A percentile compares a stretch with the other conserved stretches of the same genome.
Conservation (phyloP, 1,139 yeast species). For the Arxiozyma slooffiae region DNA sequence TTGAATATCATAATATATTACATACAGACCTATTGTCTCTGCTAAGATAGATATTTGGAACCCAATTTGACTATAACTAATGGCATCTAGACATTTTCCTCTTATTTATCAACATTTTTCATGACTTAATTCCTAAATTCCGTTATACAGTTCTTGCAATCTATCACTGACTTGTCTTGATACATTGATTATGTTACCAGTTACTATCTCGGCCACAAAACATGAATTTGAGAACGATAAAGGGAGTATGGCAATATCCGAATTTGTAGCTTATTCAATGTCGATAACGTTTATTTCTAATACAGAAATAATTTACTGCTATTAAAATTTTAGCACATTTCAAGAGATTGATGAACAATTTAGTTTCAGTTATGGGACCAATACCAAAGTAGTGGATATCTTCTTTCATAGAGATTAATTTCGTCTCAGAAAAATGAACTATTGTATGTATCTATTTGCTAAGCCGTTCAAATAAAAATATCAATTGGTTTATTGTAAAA, state of each 20-base stretch:
- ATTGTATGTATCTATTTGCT: slow-evolving; percentile 92
- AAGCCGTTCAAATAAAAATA: slow-evolving; percentile 80
- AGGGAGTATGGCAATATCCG: slow-evolving; percentile 94
- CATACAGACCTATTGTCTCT: slow-evolving; percentile 97
- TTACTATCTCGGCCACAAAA: slow-evolving; percentile 95
- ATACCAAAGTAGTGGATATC: slow-evolving; percentile 96
- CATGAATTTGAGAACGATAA: slow-evolving; percentile 98
- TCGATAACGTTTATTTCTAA: slow-evolving; percentile 98
- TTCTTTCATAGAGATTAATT: slow-evolving; percentile 84
- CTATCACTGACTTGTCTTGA: slow-evolving; percentile 98
- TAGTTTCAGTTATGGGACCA: slow-evolving; percentile 95
- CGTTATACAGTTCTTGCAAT: slow-evolving; percentile 90
- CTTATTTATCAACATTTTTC: slow-evolving; percentile 98
- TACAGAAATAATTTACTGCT: slow-evolving; percentile 95
- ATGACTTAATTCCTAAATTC: slow-evolving; percentile 95
- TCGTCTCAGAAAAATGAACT: slow-evolving; percentile 84
- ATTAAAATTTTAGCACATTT: slow-evolving; percentile 82
- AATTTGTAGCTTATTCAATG: slow-evolving; percentile 79
- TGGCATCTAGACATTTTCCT: slow-evolving; percentile 93
- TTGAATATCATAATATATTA: slow-evolving; percentile 78
- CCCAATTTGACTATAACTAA: slow-evolving; percentile 98
- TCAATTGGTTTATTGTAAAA: slow-evolving; percentile 86
- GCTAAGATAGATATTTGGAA: slow-evolving; percentile 93
- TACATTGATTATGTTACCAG: slow-evolving; percentile 85
- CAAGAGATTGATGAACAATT: slow-evolving; percentile 67